Conservation (phyloP, 257 asterid species). For the Linderniella brevidens region DNA sequence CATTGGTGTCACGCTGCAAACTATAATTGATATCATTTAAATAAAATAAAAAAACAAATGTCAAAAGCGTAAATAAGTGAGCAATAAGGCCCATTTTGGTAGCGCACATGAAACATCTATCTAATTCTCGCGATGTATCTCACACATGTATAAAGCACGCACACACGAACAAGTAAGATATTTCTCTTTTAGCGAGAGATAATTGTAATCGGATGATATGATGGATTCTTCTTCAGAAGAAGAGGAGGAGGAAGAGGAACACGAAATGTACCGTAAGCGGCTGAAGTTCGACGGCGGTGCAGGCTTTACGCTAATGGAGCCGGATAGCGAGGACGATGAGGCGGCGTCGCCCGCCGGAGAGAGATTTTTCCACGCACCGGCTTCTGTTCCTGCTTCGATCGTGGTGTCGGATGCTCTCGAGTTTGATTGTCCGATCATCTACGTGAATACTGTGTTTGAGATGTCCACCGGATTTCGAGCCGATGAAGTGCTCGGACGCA, state of each 20-base stretch:
- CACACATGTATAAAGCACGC: too few species aligned
- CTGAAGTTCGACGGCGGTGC: neutral
- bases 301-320: neutral
- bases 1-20: too few species aligned
- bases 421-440: slow-evolving; percentile 3
- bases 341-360: neutral
- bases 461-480: slow-evolving; percentile 3
- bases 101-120: too few species aligned
- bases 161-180: too few species aligned
- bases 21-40: too few species aligned
- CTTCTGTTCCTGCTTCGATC: neutral
- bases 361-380: neutral
- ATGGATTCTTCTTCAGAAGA: neutral
- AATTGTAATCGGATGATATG: too few species aligned
- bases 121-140: too few species aligned
- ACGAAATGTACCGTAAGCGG: neutral
- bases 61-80: too few species aligned
- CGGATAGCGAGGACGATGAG: neutral
- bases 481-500: slow-evolving; percentile 5
- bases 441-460: slow-evolving; percentile 4
- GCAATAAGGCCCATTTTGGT: too few species aligned
- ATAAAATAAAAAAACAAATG: too few species aligned
- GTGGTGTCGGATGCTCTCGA: slow-evolving; percentile 6
- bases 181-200: too few species aligned
- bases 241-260: neutral